Base-by-base conservation (phyloP, 176 grass and related monocot genomes). In the Saccharum spontaneum region DNA sequence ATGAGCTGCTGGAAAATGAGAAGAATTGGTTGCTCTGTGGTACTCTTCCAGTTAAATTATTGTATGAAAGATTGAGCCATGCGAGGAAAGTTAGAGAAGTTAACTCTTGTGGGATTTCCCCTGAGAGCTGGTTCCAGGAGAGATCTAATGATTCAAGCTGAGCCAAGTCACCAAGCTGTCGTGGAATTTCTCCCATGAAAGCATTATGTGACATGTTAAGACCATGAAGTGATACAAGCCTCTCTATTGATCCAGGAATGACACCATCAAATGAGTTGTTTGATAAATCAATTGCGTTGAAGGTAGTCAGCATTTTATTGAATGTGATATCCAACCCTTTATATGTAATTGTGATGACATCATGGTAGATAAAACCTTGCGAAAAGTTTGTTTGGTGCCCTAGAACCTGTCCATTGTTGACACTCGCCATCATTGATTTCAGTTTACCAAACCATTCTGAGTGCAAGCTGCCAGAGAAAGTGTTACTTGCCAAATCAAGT, bases 111-210 rank as follows among this genome's bases (percentile, higher is more conserved):
- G 84, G 91, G 8, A 92, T 90, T 38, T 55, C 28, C 0, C 87
- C 91, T 0, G 87, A 82, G 23, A 92, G 80, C 0, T 68, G 9
- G 62, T 90, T 92, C 10, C 4, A 77, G 17, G 91, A 92, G 0
- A 92, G 84, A 62, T 90, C 91, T 61, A 92, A 13, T 2, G 84
- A 82, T 15, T 92, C 87, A 4, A 87, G 26, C 18, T 48, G 23
- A 1, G 23, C 12, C 24, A 92, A 59, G 44, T 38, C 4, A 8
- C 28, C 49, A 33, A 75, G 62, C 24, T 83, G 50, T 23, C 14
- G 55, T 68, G 83, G 75, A 41, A 82, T 80, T 63, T 28, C 13
- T 9, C 87, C 75, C 0, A 2, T 79, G 30, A 92, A 72, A n/a
- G 3, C 3, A 45, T 92, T 92, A 22, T 69, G 0, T 37, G 84